Base-by-base conservation (phyloP, 2,329 filamentous ascomycete species). In the Arthrobotrys sphaeroides region DNA sequence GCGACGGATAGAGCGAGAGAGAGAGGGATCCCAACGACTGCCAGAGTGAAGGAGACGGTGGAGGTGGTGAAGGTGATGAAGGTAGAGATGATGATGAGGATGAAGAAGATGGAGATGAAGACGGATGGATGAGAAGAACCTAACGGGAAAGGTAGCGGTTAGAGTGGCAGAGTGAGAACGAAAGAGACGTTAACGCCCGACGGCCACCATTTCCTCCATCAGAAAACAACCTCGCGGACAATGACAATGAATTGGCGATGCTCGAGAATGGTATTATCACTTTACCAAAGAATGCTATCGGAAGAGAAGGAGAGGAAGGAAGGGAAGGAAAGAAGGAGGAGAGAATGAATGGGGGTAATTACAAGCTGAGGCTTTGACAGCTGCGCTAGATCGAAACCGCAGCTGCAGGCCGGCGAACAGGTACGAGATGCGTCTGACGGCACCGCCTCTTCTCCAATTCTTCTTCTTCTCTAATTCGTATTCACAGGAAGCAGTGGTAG, bases 121-220 rank as follows among this genome's bases (percentile, higher is more conserved):
- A 12, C n/a, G 26, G 24, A 3, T 36, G 18, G 49, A 38, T 55
- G 49, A 16, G n/a, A n/a, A n/a, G n/a, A n/a, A n/a, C n/a, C n/a
- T n/a, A n/a, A n/a, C n/a, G n/a, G n/a, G n/a, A n/a, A n/a, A n/a
- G n/a, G n/a, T n/a, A n/a, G n/a, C n/a, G n/a, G n/a, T n/a, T n/a
- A n/a, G n/a, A n/a, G n/a, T n/a, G n/a, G 28, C n/a, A 26, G 16
- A 36, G n/a, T n/a, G 26, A 28, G 60, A 47, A n/a, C 43, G 57
- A 45, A 61, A 45, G 57, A 61, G 57, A 31, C 40, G 38, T 61
- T 47, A 61, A 47, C 57, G 40, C 59, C 33, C 59, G 3, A 47
- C n/a, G 42, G 59, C 33, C 57, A 61, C 57, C 57, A 45, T 61
- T 64, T 51, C 47, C 61, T 59, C 53, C 55, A 61, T 61, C 20